Evolutionary conservation across 495 filamentous ascomycete species (phyloP).

Genomic region (Lichina pygmaea): DNA sequence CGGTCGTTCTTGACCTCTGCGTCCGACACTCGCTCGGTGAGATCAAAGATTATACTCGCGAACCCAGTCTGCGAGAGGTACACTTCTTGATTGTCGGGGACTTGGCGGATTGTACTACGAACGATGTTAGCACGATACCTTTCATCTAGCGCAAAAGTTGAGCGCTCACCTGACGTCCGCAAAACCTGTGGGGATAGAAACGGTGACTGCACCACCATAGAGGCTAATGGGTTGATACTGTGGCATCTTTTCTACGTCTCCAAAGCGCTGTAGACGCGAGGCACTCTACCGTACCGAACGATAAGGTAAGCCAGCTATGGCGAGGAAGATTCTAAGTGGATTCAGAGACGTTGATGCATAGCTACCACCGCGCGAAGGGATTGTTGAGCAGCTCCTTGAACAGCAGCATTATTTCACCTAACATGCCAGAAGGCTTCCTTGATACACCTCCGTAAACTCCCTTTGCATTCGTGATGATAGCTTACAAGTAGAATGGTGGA

Average conservation of each 20-base stretch:
- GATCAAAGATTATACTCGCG: conserved; percentile 66
- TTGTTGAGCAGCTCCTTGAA: too few relatives aligned
- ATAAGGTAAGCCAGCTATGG: too few relatives aligned
- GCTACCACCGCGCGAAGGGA: too few relatives aligned
- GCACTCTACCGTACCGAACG: too few relatives aligned
- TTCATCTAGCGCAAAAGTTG: neutral
- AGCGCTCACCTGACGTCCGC: conserved; percentile 47
- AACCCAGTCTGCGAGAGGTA: conserved; percentile 56
- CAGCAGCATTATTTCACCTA: too few relatives aligned
- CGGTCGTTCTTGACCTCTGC: conserved; percentile 18
- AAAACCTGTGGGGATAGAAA: conserved; percentile 43
- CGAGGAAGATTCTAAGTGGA: too few relatives aligned
- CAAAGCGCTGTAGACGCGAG: neutral
- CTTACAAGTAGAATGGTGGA: too few relatives aligned
- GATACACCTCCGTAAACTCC: too few relatives aligned
- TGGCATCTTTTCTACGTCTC: conserved; percentile 11
- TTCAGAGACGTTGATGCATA: too few relatives aligned
- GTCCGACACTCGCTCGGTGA: conserved; percentile 41
- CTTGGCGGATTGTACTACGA: conserved; percentile 51
- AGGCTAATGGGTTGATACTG: conserved; percentile 31
- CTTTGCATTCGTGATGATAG: too few relatives aligned
- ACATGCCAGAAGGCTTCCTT: too few relatives aligned
- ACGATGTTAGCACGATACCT: conserved; percentile 2
- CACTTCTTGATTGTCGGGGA: conserved; percentile 88
- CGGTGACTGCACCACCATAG: conserved; percentile 59